Base-by-base conservation (phyloP, 163 green algal species). In the Dunaliella salina region DNA sequence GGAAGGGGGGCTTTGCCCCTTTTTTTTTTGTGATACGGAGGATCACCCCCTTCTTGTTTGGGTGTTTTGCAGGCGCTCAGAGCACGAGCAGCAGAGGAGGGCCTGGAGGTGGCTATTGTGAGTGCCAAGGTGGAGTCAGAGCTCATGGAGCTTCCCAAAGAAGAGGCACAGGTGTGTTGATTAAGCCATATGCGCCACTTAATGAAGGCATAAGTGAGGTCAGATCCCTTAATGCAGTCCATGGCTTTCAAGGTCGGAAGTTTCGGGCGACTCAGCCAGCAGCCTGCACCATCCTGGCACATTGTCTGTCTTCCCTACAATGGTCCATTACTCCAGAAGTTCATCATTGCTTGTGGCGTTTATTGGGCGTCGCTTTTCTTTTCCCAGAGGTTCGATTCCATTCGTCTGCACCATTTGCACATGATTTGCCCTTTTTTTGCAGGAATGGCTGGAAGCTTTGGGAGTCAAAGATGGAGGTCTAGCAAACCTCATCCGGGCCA, bases 121-220 rank as follows among this genome's bases (percentile, higher is more conserved):
- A 98, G 94, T 4, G 96, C 96, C 0, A 95, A 98, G 92, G 95
- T 97, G 75, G 97, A 99, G 91, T 92, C 95, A 25, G 97, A 99
- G 93, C 92, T 99, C 30, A 95, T 95, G n/a, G 95, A 98, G 84
- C 91, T 99, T 86, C 94, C 96, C 75, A 92, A 90, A 80, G 96
- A 98, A 63, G 97, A 98, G 84, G 91, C 96, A n/a, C 81, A 88
- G 33, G 96, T 98, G 91, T 98, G 96, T 89, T n/a, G n/a, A n/a
- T 50, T 50, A 50, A 50, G 40, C 91, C 25, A 5, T 5, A 30
- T n/a, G 67, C 8, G 5, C 67, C 25, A 30, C 67, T 50, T 8
- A 50, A n/a, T n/a, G n/a, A 50, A 79, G 25, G 67, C 67, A 79
- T 11, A 29, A 46, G 22, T 83, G 3, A 83, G 20, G 33, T 32